Base-by-base conservation (phyloP, 2,329 filamentous ascomycete species). In the Aspergillus ibericus region DNA sequence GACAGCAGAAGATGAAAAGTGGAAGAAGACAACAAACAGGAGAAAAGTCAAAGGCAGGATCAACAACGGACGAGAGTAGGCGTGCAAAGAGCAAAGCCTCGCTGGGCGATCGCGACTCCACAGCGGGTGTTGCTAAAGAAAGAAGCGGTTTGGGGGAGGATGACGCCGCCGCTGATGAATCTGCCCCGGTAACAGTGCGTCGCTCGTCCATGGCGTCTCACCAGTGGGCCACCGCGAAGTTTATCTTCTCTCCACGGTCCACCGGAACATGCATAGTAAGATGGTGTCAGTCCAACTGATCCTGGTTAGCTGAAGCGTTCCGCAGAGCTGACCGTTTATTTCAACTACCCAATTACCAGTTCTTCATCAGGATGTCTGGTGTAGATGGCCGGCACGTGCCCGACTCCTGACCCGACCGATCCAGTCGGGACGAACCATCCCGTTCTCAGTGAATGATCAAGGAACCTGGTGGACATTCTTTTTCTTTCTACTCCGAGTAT, bases 81-180 rank as follows among this genome's bases (percentile, higher is more conserved):
- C 51, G 18, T 42, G 34, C 36, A 13, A 55, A 58, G 49, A 47
- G 61, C 61, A 61, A 55, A 42, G 61, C 56, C 60, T 58, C 58
- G 40, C 53, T 57, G 51, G 59, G 58, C 55, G 59, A 61, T 63
- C 56, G 50, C 52, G 53, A 52, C 56, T 63, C 57, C 61, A 62
- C 61, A 53, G 56, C 59, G 59, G 59, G 46, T 61, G 62, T 64
- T 64, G 62, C 62, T 64, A 64, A 64, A 63, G 60, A 64, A 64
- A 64, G 62, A 60, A 61, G 36, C 51, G 51, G 51, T 25, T 42
- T 20, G 36, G 36, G 15, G 18, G 51, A 34, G 6, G 51, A 44
- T 53, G 51, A 53, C 51, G 51, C 36, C 16, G 51, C 51, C 38
- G 51, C 51, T 48, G 44, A 48, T 48, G 44, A 48, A 48, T 48